These are phyloP conservation scores for Lactarius hengduanensis DNA, from an alignment of 768 basidiomycete species.

Conservation along the genomic window DNA sequence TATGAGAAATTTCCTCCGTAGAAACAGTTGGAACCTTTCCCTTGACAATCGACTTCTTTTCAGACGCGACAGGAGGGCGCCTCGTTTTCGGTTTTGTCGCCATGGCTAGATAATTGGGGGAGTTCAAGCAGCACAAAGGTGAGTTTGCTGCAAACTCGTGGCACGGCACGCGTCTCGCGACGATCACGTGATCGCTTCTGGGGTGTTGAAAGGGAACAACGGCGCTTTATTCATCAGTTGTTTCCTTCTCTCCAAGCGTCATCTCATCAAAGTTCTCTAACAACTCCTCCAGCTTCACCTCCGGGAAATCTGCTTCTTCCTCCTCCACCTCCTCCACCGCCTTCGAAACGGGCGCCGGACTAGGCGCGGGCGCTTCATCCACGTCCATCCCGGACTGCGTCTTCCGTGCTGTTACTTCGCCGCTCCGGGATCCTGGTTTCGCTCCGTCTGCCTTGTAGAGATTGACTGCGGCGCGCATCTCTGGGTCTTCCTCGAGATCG, in stretches of 20 bases:
- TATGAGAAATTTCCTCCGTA: slow-evolving; percentile 31
- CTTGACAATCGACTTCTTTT: background rate
- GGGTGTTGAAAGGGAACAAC: background rate
- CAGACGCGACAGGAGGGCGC: background rate
- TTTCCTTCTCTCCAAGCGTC: slow-evolving; percentile 56
- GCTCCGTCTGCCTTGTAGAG: slow-evolving; percentile 61
- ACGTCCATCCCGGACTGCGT: slow-evolving; percentile 67
- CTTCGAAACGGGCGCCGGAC: slow-evolving; percentile 33
- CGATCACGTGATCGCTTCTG: slow-evolving; percentile 12
- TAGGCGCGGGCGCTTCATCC: slow-evolving; percentile 43
- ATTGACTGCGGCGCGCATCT: slow-evolving; percentile 84
- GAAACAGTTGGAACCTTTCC: slow-evolving; percentile 4
- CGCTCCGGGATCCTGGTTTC: slow-evolving; percentile 40
- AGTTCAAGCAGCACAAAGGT: background rate
- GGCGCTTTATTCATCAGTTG: slow-evolving; percentile 16
- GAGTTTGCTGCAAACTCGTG: background rate
- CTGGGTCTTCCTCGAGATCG: slow-evolving; percentile 92
- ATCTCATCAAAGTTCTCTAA: slow-evolving; percentile 92
- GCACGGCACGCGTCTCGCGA: background rate
- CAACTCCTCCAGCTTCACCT: slow-evolving; percentile 79
- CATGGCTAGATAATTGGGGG: slow-evolving; percentile 5
- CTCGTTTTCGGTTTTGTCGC: slow-evolving; percentile 12
- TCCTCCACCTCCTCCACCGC: slow-evolving; percentile 43
- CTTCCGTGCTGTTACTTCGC: slow-evolving; percentile 42
- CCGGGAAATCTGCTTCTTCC: slow-evolving; percentile 86